phyloP scores from a whole-genome alignment of 2,329 filamentous ascomycete species.

The Bisporella sp. region DNA sequence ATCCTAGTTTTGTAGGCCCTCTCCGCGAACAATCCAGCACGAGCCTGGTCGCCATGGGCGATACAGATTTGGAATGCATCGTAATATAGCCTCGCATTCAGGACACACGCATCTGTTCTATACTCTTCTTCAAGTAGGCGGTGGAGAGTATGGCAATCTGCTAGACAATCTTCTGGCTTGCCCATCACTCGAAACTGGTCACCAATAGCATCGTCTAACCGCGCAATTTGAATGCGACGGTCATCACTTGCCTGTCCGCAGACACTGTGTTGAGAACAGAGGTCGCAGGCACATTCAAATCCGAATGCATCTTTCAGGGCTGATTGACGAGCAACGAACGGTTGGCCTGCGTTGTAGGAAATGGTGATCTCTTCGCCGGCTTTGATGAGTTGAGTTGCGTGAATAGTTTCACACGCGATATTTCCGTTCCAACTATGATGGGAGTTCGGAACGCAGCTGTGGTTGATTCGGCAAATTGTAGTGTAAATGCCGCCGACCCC shows the following conservation, averaged over 20 bases:
- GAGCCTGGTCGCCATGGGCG: slow-evolving; percentile 34
- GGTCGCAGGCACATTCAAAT: slow-evolving; percentile 25
- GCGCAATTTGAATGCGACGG: slow-evolving; percentile 22
- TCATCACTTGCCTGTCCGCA: slow-evolving; percentile 25
- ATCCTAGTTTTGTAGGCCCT: slow-evolving; percentile 27
- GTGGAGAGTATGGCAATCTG: slow-evolving; percentile 23
- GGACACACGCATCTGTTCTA: slow-evolving; percentile 7
- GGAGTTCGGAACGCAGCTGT: slow-evolving; percentile 16
- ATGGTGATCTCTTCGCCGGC: slow-evolving; percentile 17
- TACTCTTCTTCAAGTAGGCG: slow-evolving; percentile 19
- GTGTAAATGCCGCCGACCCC: slow-evolving; percentile 10
- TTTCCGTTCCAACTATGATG: slow-evolving; percentile 15
- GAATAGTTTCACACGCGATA: slow-evolving; percentile 11
- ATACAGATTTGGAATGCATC: slow-evolving; percentile 35
- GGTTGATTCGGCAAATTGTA: slow-evolving; percentile 15
- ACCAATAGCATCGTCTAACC: slow-evolving; percentile 27
- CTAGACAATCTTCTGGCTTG: slow-evolving; percentile 20
- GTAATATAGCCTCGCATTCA: slow-evolving; percentile 30
- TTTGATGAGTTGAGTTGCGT: slow-evolving; percentile 13
- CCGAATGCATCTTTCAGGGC: slow-evolving; percentile 18
- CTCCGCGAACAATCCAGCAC: slow-evolving; percentile 35
- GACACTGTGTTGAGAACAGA: slow-evolving; percentile 18
- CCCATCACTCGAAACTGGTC: slow-evolving; percentile 18
- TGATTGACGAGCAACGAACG: background rate
- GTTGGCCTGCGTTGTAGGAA: slow-evolving; percentile 11